Evolutionary conservation across 768 basidiomycete genomes (phyloP), one percentile per base, ranked within the genome.

Genomic region (Suillus brevipes): DNA sequence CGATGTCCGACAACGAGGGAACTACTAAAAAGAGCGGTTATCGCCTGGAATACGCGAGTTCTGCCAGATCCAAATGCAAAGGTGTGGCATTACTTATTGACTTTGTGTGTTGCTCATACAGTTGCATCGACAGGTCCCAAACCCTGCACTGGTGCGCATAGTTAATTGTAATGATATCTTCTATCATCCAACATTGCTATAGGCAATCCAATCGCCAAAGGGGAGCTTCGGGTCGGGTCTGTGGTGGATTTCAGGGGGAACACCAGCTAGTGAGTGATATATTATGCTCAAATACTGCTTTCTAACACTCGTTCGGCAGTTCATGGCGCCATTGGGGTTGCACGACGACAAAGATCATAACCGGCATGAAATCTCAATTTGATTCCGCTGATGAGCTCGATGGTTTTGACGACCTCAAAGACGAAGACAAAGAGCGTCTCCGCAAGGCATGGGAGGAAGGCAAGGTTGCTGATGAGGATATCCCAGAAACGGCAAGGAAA

Each of bases 311-410:
- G 6, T 60, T 34, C 56, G 18, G 20, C 14, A 93, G 91, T 72
- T 75, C 82, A 40, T 97, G 92, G 92, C 87, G 93, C 67, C 95
- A 97, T 72, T 97, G 94, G 94, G 94, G 94, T 23, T 96, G 95
- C 73, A 83, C 85, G 8, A 94, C 94, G 0, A 52, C 81, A 23
- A 87, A 84, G 71, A 86, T 95, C 58, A 70, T 97, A 38, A 73
- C 72, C 25, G 95, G 94, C 73, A 81, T 92, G 76, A 91, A 94
- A 78, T 80, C 81, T 14, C 75, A 79, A 3, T 83, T 90, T 66
- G 79, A 81, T 2, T 80, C 81, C 6, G 80, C 87, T 0, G 81
- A 84, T 12, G 93, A 95, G 1, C 79, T 97, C 43, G 95, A 98
- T 73, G 95, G 95, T 23, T 97, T 84, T 75, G 92, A 94, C 23